Conservation (phyloP, 768 basidiomycete genomes). For the Suillus fuscotomentosus region DNA sequence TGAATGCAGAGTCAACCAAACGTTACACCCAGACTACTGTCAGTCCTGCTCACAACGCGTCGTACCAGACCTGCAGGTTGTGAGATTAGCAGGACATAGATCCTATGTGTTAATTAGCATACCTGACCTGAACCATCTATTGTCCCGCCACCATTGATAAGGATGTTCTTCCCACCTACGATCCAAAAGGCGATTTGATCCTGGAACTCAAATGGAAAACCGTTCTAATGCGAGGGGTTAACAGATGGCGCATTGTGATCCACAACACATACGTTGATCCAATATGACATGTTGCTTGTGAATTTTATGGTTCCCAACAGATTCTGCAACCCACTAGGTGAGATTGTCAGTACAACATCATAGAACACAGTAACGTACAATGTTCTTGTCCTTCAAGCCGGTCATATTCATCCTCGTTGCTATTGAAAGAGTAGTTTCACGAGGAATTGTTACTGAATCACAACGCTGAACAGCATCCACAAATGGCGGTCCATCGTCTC, state of each 20-base stretch:
- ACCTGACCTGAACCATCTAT: conserved; percentile 67
- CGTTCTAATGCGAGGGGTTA: conserved; percentile 35
- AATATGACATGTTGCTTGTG: conserved; percentile 49
- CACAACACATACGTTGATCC: conserved; percentile 41
- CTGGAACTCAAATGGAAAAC: conserved; percentile 52
- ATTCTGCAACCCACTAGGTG: conserved; percentile 30
- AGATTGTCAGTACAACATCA: neutral
- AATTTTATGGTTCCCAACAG: conserved; percentile 53
- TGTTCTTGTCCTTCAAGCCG: conserved; percentile 44
- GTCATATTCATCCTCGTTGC: conserved; percentile 54
- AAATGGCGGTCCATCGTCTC: conserved; percentile 52
- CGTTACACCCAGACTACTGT: neutral
- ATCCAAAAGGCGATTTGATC: conserved; percentile 56
- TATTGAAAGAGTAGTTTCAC: conserved; percentile 48
- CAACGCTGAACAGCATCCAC: conserved; percentile 42
- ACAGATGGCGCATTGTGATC: neutral
- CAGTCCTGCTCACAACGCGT: conserved; percentile 39
- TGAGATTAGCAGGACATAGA: neutral
- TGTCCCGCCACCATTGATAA: conserved; percentile 58
- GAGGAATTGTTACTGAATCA: conserved; percentile 42
- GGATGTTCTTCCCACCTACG: conserved; percentile 47
- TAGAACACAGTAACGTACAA: conserved; percentile 33
- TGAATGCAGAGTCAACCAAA: conserved; percentile 15
- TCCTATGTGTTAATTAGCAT: conserved; percentile 11
- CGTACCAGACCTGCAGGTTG: conserved; percentile 48